A percentile compares a stretch with the other conserved stretches of the same genome.
Evolutionary conservation across 2,329 filamentous ascomycete species (phyloP).

Genomic region (Paracoccidioides brasiliensis): DNA sequence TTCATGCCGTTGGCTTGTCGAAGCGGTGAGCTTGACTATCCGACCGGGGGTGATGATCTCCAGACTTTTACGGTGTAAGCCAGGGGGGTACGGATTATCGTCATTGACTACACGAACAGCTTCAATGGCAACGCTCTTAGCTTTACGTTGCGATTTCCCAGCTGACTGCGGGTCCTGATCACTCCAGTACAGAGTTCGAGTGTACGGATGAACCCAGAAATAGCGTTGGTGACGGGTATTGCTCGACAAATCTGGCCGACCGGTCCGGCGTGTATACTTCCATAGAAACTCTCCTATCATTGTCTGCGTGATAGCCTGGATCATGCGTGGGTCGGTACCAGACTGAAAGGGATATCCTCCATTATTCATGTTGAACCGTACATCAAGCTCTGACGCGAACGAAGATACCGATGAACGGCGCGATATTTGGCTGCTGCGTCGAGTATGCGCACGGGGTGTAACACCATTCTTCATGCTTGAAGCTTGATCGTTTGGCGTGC

Average conservation of each 20-base stretch:
- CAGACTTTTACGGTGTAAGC: conserved; percentile 85
- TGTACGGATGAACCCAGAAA: conserved; percentile 99
- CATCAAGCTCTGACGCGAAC: conserved; percentile 87
- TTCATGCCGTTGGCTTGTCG: conserved; percentile 87
- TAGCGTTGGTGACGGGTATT: conserved; percentile 84
- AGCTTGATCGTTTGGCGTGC: conserved; percentile 45
- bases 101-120: conserved; percentile 84
- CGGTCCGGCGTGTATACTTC: conserved; percentile 95
- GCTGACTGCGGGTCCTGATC: conserved; percentile 71
- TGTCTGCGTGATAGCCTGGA: conserved; percentile 95
- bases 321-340: conserved; percentile 89
- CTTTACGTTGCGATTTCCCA: conserved; percentile 61
- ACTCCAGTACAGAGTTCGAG: conserved; percentile 92
- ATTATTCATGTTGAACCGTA: conserved; percentile 65
- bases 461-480: conserved; percentile 41
- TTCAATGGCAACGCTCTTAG: conserved; percentile 89
- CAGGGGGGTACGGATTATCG: conserved; percentile 89
- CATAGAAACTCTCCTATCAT: conserved; percentile 99
- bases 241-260: conserved; percentile 67
- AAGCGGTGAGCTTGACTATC: conserved; percentile 84
- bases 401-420: conserved; percentile 84
- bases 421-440: conserved; percentile 34
- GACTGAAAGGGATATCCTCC: conserved; percentile 50
- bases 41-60: conserved; percentile 81
- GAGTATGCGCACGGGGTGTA: conserved; percentile 40